Evolutionary conservation across 2,329 filamentous ascomycete genomes (phyloP).

Genomic region (Simplicillium sp.): DNA sequence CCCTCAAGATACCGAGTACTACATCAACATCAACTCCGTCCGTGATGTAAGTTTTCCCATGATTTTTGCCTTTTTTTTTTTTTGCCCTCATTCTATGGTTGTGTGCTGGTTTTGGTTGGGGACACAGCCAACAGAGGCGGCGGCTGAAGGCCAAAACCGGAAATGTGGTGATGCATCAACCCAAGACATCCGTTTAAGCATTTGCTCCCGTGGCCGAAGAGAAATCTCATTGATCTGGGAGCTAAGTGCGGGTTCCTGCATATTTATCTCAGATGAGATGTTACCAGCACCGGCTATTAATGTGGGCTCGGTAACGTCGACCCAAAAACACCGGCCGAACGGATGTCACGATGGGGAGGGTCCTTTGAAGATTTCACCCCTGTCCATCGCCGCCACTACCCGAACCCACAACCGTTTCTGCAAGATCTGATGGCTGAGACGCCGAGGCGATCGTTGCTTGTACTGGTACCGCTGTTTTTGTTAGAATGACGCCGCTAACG

Average conservation of each 20-base stretch:
- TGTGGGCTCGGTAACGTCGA: conserved; percentile 15
- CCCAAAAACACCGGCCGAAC: conserved; percentile 23
- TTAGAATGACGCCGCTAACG: too few species aligned
- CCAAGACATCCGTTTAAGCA: conserved; percentile 7
- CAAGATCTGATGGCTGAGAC: too few species aligned
- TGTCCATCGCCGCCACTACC: conserved; percentile 5
- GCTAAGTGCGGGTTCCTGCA: conserved; percentile 4
- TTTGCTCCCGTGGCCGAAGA: background rate
- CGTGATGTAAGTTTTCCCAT: conserved; percentile 72
- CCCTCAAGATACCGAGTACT: conserved; percentile 92
- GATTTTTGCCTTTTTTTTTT: conserved; percentile 13
- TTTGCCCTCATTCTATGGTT: conserved; percentile 9
- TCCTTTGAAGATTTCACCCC: conserved; percentile 4
- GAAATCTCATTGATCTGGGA: too few species aligned
- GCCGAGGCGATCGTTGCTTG: background rate
- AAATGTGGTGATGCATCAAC: too few species aligned
- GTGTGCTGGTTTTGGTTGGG: conserved; percentile 1
- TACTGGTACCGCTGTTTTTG: conserved; percentile 2
- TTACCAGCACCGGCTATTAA: conserved; percentile 1
- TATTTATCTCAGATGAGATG: conserved; percentile 1
- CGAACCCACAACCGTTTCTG: conserved; percentile 4
- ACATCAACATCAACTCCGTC: conserved; percentile 99
- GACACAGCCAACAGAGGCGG: too few species aligned
- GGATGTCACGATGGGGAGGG: conserved; percentile 24
- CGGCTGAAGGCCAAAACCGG: too few species aligned